Base-by-base conservation (phyloP, 2,329 filamentous ascomycete genomes). In the Colletotrichum incanum region DNA sequence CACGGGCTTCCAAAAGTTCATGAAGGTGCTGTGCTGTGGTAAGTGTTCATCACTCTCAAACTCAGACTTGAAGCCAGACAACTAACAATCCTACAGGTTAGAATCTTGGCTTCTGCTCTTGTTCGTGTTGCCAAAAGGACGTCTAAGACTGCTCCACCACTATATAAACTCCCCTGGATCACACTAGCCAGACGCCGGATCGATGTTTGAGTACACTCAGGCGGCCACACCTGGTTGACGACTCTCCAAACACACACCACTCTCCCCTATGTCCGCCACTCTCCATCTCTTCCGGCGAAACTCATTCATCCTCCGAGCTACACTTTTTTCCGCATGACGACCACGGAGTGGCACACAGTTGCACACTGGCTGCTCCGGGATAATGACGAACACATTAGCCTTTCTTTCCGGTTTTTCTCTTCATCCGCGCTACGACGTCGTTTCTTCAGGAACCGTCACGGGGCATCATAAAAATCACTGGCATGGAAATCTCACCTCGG, bases 1-100 rank as follows among this genome's bases (percentile, higher is more conserved):
- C 56, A 93, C 92, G 71, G 93, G 94, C 75, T 92, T 95, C 85
- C 93, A 97, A 85, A 98, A 98, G 87, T 88, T 98, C 81, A 93
- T 96, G 90, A 97, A 96, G 88, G 90, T 91, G 72, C 87, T 98
- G 71, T 98, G 96, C 90, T 98, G 96, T 85, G 94, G 94, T 80
- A 79, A 77, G 79, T 76, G 67, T 54, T 28, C 3, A 34, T 23
- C 23, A 5, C 14, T 7, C 52, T 5, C 20, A 34, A 34, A n/a
- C 28, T 3, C 1, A 41, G 14, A 6, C 7, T 41, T 6, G 18
- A 39, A 12, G 23, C 41, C 28, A 26, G 23, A n/a, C 14, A 28
- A 31, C 72, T 74, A 23, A 74, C 61, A 49, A 11, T 1, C 16
- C n/a, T 20, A 18, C 31, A 73, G 67, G 63, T 58, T 73, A 74